phyloP scores from a whole-genome alignment of 768 basidiomycete species.

The Trametes maxima region DNA sequence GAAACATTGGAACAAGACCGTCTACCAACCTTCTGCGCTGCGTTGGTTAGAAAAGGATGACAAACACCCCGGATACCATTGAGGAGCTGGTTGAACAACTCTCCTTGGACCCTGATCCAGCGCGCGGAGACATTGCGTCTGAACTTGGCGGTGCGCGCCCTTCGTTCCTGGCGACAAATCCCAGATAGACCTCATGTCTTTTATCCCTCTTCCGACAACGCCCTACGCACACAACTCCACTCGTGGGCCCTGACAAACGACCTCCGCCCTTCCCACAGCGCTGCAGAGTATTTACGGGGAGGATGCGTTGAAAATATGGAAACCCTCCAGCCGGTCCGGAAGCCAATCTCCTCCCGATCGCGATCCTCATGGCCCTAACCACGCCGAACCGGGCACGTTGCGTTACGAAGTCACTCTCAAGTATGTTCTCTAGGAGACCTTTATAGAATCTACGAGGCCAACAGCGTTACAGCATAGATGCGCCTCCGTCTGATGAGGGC shows the following conservation, averaged over 20 bases:
- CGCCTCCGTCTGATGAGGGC: not conserved
- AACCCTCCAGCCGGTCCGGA: slow-evolving; percentile 29
- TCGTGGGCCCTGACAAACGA: slow-evolving; percentile 1
- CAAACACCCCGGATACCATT: slow-evolving; percentile 5
- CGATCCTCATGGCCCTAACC: slow-evolving; percentile 14
- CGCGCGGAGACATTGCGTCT: slow-evolving; percentile 46
- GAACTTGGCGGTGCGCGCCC: slow-evolving; percentile 47
- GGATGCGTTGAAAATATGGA: slow-evolving; percentile 62
- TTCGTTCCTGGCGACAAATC: slow-evolving; percentile 9
- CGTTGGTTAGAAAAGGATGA: not conserved
- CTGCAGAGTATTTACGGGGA: slow-evolving; percentile 86
- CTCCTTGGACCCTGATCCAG: slow-evolving; percentile 33
- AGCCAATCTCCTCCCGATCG: slow-evolving; percentile 20
- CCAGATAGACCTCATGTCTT: slow-evolving; percentile 25
- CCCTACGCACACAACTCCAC: slow-evolving; percentile 17
- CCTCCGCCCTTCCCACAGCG: slow-evolving; percentile 42
- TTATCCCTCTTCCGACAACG: slow-evolving; percentile 16
- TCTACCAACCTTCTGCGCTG: not conserved
- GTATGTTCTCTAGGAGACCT: slow-evolving; percentile 49
- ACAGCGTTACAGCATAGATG: not conserved
- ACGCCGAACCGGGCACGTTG: slow-evolving; percentile 39
- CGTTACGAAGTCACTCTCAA: slow-evolving; percentile 67
- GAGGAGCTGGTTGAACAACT: slow-evolving; percentile 23
- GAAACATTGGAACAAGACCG: no score
- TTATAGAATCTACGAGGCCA: slow-evolving; percentile 1